These are phyloP conservation scores for Penicillium desertorum DNA, from an alignment of 495 filamentous ascomycete genomes.

Conservation along the genomic window DNA sequence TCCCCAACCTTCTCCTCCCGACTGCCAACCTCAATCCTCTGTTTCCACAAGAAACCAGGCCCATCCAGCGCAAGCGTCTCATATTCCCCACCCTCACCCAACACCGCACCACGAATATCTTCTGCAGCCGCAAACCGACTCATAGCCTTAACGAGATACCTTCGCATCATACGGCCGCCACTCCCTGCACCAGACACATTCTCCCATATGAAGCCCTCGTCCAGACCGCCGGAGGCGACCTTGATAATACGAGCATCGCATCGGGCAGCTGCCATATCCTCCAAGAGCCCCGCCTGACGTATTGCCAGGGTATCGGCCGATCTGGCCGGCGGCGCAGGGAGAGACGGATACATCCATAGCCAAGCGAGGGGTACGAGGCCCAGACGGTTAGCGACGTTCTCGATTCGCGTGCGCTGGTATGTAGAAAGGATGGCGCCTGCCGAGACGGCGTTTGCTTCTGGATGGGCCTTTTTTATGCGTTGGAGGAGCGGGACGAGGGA, in stretches of 20 bases:
- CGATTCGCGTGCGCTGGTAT: constrained; percentile 92
- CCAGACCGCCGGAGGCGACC: constrained; percentile 86
- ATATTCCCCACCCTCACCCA: constrained; percentile 96
- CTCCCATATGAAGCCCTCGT: constrained; percentile 77
- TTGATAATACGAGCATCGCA: constrained; percentile 89
- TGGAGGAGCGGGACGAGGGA: constrained; percentile 71
- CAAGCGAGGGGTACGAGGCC: constrained; percentile 78
- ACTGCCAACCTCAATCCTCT: constrained; percentile 63
- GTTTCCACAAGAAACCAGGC: constrained; percentile 67
- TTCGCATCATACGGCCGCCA: constrained; percentile 46
- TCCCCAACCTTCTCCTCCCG: constrained; percentile 59
- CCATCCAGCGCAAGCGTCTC: constrained; percentile 89
- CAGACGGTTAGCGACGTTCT: constrained; percentile 78
- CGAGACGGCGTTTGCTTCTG: constrained; percentile 77
- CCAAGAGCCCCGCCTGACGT: constrained; percentile 54
- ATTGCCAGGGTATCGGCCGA: constrained; percentile 28
- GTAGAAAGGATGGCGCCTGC: constrained; percentile 91
- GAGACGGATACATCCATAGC: constrained; percentile 85
- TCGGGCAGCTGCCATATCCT: constrained; percentile 75
- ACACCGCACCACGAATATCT: constrained; percentile 60
- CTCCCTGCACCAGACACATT: constrained; percentile 56
- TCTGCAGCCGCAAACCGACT: constrained; percentile 61
- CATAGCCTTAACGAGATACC: constrained; percentile 60
- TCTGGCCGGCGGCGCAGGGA: constrained; percentile 49
- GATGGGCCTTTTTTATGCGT: constrained; percentile 61